Percentiles rank a stretch among this genome's conserved stretches.
phyloP scores from a whole-genome alignment of 208 protist genomes.

The Phytomonas sp. region DNA sequence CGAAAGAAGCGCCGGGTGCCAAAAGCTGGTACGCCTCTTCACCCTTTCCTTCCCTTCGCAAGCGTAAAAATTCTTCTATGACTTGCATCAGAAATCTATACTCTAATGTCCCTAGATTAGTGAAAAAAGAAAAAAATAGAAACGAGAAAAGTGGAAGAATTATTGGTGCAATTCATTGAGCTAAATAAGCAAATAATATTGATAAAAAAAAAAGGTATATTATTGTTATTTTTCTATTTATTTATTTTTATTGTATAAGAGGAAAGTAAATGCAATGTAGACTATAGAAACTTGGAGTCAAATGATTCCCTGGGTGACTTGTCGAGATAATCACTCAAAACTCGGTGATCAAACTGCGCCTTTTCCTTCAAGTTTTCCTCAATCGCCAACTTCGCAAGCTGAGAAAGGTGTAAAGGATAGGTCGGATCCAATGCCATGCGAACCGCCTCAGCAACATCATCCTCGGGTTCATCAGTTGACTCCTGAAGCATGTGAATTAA shows the following conservation, averaged over 20 bases:
- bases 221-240: background rate
- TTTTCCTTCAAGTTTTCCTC: constrained; percentile 35
- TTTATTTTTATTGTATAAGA: background rate
- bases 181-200: background rate
- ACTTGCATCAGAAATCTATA: constrained; percentile 42
- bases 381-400: constrained; percentile 26
- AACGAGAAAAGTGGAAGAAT: background rate
- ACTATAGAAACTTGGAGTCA: constrained; percentile 18
- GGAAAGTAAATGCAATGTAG: background rate
- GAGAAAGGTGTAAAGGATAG: constrained; percentile 61
- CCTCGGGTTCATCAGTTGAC: constrained; percentile 60
- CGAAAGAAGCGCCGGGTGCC: constrained; percentile 71
- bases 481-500: constrained; percentile 69
- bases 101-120: background rate
- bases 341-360: constrained; percentile 48
- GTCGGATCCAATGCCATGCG: constrained; percentile 80
- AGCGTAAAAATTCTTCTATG: constrained; percentile 69
- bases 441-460: constrained; percentile 69
- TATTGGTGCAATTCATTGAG: background rate
- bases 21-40: constrained; percentile 74
- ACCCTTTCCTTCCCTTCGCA: constrained; percentile 58
- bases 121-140: background rate
- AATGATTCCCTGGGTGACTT: constrained; percentile 63
- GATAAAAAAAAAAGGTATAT: background rate
- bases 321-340: constrained; percentile 21